Evolutionary conservation across 148 eudicot species (phyloP).

Genomic region (Selenicereus undatus): DNA sequence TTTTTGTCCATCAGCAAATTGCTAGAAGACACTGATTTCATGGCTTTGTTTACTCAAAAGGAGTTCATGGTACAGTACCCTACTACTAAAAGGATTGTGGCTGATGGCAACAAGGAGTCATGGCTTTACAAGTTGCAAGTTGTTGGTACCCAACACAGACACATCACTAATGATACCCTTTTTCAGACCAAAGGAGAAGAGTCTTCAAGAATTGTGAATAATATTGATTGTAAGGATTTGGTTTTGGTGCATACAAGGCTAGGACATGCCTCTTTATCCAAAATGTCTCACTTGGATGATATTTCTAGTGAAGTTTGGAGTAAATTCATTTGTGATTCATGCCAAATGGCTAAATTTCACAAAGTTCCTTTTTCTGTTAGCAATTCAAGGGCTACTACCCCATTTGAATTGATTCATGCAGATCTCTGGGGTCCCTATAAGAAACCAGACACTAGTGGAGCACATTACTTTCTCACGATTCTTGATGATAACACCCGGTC

Average conservation of each 20-base stretch:
- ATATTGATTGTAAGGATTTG: too few relatives aligned
- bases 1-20: not conserved
- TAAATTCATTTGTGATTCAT: not conserved
- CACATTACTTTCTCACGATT: not conserved
- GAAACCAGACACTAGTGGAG: not conserved
- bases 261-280: not conserved
- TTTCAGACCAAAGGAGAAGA: too few relatives aligned
- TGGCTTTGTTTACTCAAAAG: not conserved
- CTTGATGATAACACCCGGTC: not conserved
- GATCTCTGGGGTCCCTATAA: not conserved
- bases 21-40: too few relatives aligned
- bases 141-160: too few relatives aligned
- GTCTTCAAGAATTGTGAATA: too few relatives aligned
- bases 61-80: not conserved
- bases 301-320: too few relatives aligned
- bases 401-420: not conserved
- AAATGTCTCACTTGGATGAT: too few relatives aligned
- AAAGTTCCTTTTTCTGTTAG: not conserved
- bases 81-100: not conserved
- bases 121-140: not conserved
- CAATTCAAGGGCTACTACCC: fast-evolving
- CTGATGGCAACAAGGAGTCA: not conserved
- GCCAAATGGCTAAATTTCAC: not conserved
- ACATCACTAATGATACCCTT: too few relatives aligned
- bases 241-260: not conserved